A percentile compares a stretch with the other conserved stretches of the same genome.
These are phyloP conservation scores for Mycena olivaceomarginata DNA, from an alignment of 768 basidiomycete species.

Conservation along the genomic window DNA sequence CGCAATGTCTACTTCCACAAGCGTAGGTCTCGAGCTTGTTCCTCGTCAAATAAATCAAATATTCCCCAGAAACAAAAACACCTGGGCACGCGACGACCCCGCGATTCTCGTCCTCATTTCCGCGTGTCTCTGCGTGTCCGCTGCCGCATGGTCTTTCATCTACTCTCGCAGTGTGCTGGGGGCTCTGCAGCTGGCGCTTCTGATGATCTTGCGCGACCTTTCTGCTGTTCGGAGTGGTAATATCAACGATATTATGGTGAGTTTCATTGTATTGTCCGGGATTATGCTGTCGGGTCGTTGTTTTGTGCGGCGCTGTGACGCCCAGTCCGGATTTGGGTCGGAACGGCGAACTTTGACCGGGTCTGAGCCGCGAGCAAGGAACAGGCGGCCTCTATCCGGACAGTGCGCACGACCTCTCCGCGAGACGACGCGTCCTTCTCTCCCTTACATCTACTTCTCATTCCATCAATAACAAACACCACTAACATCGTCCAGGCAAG, in stretches of 20 bases:
- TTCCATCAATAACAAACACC: too few species aligned
- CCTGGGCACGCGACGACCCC: slow-evolving; percentile 98
- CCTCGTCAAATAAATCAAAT: not conserved
- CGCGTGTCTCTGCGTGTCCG: slow-evolving; percentile 86
- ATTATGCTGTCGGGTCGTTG: too few species aligned
- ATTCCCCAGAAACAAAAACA: slow-evolving; percentile 92
- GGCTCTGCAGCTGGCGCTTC: slow-evolving; percentile 78
- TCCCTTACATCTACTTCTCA: too few species aligned
- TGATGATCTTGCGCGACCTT: slow-evolving; percentile 95
- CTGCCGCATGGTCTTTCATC: slow-evolving; percentile 90
- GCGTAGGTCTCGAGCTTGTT: slow-evolving; percentile 70
- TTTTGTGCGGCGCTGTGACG: too few species aligned
- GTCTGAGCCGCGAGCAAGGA: too few species aligned
- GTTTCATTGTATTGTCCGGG: not conserved
- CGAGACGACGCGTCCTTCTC: too few species aligned
- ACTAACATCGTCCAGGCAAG: slow-evolving; percentile 34
- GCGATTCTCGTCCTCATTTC: slow-evolving; percentile 93
- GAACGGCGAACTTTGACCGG: too few species aligned
- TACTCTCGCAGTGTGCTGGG: slow-evolving; percentile 79
- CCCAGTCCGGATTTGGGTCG: too few species aligned
- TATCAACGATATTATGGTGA: slow-evolving; percentile 88
- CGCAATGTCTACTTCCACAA: slow-evolving; percentile 99
- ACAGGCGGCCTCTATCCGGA: too few species aligned
- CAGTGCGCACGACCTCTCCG: too few species aligned
- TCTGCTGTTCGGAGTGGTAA: slow-evolving; percentile 83